Conservation (phyloP, 2,329 filamentous ascomycete species). For the Fusarium buxicola region DNA sequence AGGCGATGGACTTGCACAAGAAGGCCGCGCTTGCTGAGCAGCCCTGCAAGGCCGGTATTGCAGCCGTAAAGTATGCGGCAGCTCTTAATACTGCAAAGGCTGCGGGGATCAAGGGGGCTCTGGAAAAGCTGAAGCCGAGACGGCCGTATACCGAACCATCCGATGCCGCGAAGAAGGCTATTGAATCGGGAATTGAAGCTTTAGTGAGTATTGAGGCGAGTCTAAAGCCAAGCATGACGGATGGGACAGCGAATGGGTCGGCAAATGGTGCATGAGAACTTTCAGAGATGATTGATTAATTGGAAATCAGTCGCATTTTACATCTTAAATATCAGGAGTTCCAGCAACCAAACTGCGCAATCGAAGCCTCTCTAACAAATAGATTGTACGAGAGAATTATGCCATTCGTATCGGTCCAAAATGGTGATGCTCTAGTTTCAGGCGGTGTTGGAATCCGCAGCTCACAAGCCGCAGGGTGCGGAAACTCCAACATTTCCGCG, state of each 20-base stretch:
- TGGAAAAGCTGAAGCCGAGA: conserved; percentile 68
- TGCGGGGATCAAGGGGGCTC: conserved; percentile 70
- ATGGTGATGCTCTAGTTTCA: no score
- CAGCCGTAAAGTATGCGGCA: conserved; percentile 74
- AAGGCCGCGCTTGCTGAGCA: conserved; percentile 74
- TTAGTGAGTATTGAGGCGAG: conserved; percentile 56
- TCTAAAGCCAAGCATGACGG: conserved; percentile 15
- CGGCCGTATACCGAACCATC: conserved; percentile 66
- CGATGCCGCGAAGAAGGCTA: conserved; percentile 56
- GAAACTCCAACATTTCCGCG: no score
- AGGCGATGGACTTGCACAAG: conserved; percentile 71
- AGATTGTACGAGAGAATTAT: no score
- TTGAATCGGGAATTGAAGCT: conserved; percentile 54
- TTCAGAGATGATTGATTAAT: no score
- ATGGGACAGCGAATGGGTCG: background rate
- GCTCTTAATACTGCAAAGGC: conserved; percentile 68
- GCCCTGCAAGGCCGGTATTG: conserved; percentile 74
- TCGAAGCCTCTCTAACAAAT: no score
- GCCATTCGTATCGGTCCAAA: no score
- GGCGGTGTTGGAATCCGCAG: no score
- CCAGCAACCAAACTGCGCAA: no score
- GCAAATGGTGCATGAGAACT: background rate
- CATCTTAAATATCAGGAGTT: no score
- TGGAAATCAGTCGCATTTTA: no score
- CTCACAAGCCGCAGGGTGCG: no score